These are phyloP conservation scores for Solanum ahanhuiri DNA, from an alignment of 257 asterid species.

Conservation along the genomic window DNA sequence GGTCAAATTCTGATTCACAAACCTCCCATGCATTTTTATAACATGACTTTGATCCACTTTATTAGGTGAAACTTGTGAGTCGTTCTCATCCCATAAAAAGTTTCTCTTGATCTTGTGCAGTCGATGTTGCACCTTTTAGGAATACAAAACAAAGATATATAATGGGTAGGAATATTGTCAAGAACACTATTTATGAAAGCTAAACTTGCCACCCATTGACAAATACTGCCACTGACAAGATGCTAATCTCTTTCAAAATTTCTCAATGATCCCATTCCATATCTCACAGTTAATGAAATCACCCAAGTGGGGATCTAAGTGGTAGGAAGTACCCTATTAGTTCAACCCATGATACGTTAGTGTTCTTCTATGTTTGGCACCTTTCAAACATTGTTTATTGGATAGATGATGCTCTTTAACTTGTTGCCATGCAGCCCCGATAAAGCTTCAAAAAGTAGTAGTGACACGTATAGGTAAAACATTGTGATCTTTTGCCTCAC, in stretches of 20 bases:
- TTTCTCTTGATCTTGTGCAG: neutral
- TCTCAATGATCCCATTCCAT: neutral
- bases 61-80: neutral
- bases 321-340: neutral
- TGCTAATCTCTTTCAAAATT: neutral
- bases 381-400: neutral
- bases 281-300: neutral
- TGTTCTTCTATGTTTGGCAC: neutral
- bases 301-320: neutral
- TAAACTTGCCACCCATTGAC: neutral
- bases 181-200: neutral
- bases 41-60: neutral
- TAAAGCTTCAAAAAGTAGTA: neutral
- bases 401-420: neutral
- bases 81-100: neutral
- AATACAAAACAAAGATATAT: neutral
- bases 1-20: neutral
- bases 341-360: neutral
- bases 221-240: neutral
- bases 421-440: neutral
- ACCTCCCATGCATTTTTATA: neutral
- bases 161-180: neutral
- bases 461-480: neutral
- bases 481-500: neutral
- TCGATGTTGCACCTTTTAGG: neutral